phyloP scores from a whole-genome alignment of 2,329 filamentous ascomycete genomes.

The Exophiala sp. region DNA sequence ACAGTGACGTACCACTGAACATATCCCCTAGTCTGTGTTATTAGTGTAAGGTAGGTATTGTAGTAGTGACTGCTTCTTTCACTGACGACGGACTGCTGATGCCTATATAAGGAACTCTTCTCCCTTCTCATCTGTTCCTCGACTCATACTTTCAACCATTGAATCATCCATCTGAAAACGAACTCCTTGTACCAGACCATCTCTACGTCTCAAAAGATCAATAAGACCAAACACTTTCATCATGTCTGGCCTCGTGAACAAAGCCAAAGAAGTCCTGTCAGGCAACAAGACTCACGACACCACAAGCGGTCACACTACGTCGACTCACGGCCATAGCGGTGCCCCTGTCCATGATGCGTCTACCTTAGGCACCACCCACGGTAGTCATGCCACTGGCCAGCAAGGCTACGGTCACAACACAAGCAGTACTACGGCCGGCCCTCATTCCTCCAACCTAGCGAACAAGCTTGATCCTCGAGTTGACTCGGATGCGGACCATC shows the following conservation, averaged over 20 bases:
- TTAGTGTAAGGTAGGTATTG: too few species aligned
- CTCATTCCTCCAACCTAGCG: slow-evolving; percentile 35
- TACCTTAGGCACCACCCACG: slow-evolving; percentile 37
- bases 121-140: slow-evolving; percentile 21
- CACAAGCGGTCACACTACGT: slow-evolving; percentile 18
- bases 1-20: neutral
- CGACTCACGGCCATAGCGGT: neutral
- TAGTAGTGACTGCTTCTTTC: neutral
- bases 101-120: neutral
- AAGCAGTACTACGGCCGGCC: slow-evolving; percentile 32
- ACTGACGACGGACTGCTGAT: neutral
- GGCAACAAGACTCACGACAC: slow-evolving; percentile 28
- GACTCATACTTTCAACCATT: neutral
- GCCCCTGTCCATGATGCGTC: slow-evolving; percentile 15
- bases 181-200: too few species aligned
- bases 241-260: slow-evolving; percentile 45
- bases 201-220: too few species aligned
- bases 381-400: slow-evolving; percentile 1
- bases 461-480: slow-evolving; percentile 39
- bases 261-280: slow-evolving; percentile 44
- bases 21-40: neutral
- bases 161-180: neutral
- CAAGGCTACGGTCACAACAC: neutral
- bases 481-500: slow-evolving; percentile 30
- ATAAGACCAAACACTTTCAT: too few species aligned